phyloP scores from a whole-genome alignment of 2,329 filamentous ascomycete species.

The Capronia coronata region DNA sequence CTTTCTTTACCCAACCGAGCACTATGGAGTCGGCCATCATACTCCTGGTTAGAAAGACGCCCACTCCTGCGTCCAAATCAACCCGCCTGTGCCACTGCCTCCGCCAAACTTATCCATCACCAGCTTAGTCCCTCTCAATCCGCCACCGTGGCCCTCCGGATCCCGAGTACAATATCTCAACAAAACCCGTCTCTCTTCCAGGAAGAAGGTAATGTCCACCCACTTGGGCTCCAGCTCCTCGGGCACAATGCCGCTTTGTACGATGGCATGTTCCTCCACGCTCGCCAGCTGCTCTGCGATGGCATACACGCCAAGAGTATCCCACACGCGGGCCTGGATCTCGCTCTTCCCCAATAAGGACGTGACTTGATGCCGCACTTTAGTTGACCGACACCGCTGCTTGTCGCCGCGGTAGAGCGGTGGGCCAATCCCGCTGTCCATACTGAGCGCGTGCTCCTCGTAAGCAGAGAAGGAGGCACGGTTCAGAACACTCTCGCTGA shows the following conservation, averaged over 20 bases:
- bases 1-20: no score
- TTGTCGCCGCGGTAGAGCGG: constrained; percentile 15
- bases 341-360: constrained; percentile 16
- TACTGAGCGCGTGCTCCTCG: constrained; percentile 21
- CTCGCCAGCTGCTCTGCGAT: constrained; percentile 25
- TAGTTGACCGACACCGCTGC: constrained; percentile 20
- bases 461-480: constrained; percentile 17
- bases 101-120: constrained; percentile 7
- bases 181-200: constrained; percentile 24
- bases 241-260: constrained; percentile 11
- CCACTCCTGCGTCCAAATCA: constrained; percentile 29
- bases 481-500: constrained; percentile 24
- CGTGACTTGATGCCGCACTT: constrained; percentile 26
- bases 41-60: constrained; percentile 21
- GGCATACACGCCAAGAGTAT: constrained; percentile 22
- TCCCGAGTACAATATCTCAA: constrained; percentile 25
- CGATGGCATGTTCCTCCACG: constrained; percentile 27
- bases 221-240: constrained; percentile 24
- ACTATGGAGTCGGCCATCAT: no score
- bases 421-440: constrained; percentile 27
- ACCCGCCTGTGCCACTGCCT: constrained; percentile 22
- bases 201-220: constrained; percentile 27
- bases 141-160: constrained; percentile 13
- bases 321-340: constrained; percentile 19
- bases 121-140: constrained; percentile 16